Base-by-base conservation (phyloP, 1,284 basidiomycete species). In the Cerioporus squamosus region DNA sequence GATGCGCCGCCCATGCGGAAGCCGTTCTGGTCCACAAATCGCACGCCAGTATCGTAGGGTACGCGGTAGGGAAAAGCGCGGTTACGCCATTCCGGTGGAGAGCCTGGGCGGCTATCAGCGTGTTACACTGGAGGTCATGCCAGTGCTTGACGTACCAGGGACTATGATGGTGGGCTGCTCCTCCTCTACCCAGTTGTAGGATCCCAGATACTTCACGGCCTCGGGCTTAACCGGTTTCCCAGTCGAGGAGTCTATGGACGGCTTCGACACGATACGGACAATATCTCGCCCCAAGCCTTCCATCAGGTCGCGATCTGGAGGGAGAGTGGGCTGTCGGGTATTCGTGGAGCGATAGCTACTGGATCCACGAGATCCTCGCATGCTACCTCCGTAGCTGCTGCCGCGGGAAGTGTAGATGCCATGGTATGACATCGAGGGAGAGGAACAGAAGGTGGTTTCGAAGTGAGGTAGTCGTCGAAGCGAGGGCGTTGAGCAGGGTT, bases 101-200 rank as follows among this genome's bases (percentile, higher is more conserved):
- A 81, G 2, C 84, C 84, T 87, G 45, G 15, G 33, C 22, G 33
- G 33, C 12, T 14, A 49, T 38, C 23, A 17, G 20, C 4, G 31
- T 39, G 22, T 7, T 3, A 17, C 18, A 6, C 29, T 17, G 33
- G 18, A 26, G 3, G 3, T 18, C 29, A 18, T 15, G 15, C 4
- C 9, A n/a, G 9, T 2, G 20, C 7, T 12, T 26, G 46, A 46
- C 40, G 17, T 65, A 81, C 85, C 83, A 55, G 85, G 85, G n/a
- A 86, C 81, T 22, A 84, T 73, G 47, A 87, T 84, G 0, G 81
- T 82, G 0, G 83, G 80, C 7, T 72, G 64, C 0, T 46, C n/a
- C 55, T 62, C 47, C 58, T 79, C 75, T 17, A 74, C 63, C 84
- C 84, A 86, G 57, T 81, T 83, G 68, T 85, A 87, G 0, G 85